These are phyloP conservation scores for Solanum clarkiae DNA, from an alignment of 257 asterid genomes.

Conservation along the genomic window DNA sequence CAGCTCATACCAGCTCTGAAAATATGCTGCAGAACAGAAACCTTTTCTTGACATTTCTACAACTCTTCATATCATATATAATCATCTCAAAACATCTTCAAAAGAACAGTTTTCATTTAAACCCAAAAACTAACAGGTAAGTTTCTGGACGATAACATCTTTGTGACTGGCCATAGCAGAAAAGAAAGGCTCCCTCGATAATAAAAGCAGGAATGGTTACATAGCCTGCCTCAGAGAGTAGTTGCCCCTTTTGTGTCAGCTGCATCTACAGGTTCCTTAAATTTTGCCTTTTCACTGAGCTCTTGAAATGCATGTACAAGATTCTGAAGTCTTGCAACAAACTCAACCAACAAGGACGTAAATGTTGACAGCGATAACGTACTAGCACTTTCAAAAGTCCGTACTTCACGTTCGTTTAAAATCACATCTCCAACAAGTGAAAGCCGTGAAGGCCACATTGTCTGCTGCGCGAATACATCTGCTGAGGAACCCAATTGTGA, in stretches of 20 bases:
- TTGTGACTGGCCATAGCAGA: background rate
- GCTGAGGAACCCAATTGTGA: slow-evolving; percentile 73
- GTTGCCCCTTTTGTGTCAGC: slow-evolving; percentile 10
- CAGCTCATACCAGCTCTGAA: background rate
- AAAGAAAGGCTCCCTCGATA: background rate
- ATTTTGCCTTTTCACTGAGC: slow-evolving; percentile 67
- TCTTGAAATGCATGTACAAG: slow-evolving; percentile 56
- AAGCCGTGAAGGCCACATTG: slow-evolving; percentile 90
- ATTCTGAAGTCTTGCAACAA: slow-evolving; percentile 92
- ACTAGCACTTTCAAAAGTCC: slow-evolving; percentile 85
- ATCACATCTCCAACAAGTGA: slow-evolving; percentile 60
- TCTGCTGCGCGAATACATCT: slow-evolving; percentile 44
- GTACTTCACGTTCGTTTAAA: slow-evolving; percentile 68
- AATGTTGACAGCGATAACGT: slow-evolving; percentile 79
- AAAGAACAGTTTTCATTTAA: background rate
- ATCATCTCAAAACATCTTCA: background rate
- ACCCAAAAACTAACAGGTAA: background rate
- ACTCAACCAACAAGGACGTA: slow-evolving; percentile 76
- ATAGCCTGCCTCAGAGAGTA: slow-evolving; percentile 31
- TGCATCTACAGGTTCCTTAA: slow-evolving; percentile 33
- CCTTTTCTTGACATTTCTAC: background rate
- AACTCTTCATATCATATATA: background rate
- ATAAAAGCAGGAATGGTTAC: slow-evolving; percentile 18
- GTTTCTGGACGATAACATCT: background rate
- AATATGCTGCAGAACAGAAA: background rate